Base-by-base conservation (phyloP, 805 yeast genomes). In the Kuraishia borneana region DNA sequence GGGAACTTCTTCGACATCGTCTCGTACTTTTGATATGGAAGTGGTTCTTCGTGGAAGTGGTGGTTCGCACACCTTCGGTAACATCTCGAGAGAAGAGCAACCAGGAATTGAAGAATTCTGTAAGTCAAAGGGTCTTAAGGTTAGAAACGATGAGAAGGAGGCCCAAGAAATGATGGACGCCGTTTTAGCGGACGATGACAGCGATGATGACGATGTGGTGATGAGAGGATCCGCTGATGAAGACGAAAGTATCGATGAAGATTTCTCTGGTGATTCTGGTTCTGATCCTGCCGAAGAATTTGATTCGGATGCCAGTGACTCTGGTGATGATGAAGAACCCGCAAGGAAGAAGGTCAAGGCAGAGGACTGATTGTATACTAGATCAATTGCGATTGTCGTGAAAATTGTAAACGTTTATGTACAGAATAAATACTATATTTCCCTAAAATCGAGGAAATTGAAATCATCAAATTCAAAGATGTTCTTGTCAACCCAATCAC, bases 11-110 rank as follows among this genome's bases (percentile, higher is more conserved):
- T 68, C 84, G 1, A 61, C 78, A 2, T 71, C 83, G 2, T 80
- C 94, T 21, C 76, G 95, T 51, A 92, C 97, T 0, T 92, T 92
- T 57, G 99, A 92, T 58, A 62, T 92, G 61, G 92, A 89, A 44
- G 73, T 92, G 34, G 66, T 66, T 20, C 61, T 88, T 38, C 70
- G 79, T 42, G 70, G 74, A 27, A 76, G 80, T 28, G 65, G 68
- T 31, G 78, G 74, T 34, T 65, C 83, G 12, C 92, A 88, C 44
- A 76, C 76, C 27, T 89, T 92, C 56, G 94, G 95, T 42, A 84
- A 83, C 49, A 82, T 92, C 44, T 79, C 79, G 41, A 75, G 85
- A 53, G 96, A 84, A 42, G 98, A 92, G 51, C 97, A 88, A 56
- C 74, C 70, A 33, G 60, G 73, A 2, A 65, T 92, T 39, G 95